Evolutionary conservation across 1,139 yeast species (phyloP).

Genomic region (Hansenula lynferdii): DNA sequence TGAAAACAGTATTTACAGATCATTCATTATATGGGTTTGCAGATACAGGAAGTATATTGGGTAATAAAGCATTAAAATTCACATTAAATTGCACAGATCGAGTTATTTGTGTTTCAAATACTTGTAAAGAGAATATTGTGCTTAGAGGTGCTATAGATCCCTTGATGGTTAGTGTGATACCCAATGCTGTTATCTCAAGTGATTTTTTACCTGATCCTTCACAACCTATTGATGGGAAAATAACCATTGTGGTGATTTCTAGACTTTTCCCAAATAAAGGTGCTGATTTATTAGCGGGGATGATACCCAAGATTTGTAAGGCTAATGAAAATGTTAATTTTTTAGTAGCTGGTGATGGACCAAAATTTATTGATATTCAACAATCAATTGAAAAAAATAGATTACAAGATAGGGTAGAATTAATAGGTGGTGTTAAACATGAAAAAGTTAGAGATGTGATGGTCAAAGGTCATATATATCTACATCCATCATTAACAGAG

Average conservation of each 20-base stretch:
- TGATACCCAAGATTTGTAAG: conserved; percentile 79
- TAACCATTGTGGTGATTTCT: conserved; percentile 89
- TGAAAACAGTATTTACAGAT: conserved; percentile 88
- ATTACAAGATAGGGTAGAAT: conserved; percentile 80
- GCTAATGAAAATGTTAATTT: conserved; percentile 64
- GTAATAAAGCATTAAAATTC: conserved; percentile 82
- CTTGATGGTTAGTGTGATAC: conserved; percentile 76
- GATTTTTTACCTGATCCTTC: conserved; percentile 65
- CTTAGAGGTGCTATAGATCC: conserved; percentile 84
- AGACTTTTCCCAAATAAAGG: conserved; percentile 96
- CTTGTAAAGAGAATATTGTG: conserved; percentile 95
- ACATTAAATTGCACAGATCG: conserved; percentile 85
- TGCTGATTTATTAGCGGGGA: conserved; percentile 79
- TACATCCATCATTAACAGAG: conserved; percentile 93
- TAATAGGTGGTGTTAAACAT: conserved; percentile 85
- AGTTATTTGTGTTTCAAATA: conserved; percentile 92
- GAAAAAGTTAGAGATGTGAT: conserved; percentile 91
- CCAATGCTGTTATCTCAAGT: conserved; percentile 87
- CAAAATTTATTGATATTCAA: conserved; percentile 86
- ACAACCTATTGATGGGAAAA: conserved; percentile 3
- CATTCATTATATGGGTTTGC: conserved; percentile 96
- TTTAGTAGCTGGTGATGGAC: conserved; percentile 95
- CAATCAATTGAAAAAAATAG: conserved; percentile 90
- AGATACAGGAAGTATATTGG: conserved; percentile 75
- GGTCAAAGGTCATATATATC: conserved; percentile 89